These are phyloP conservation scores for Bertia moriformis DNA, from an alignment of 2,329 filamentous ascomycete genomes.

Conservation along the genomic window DNA sequence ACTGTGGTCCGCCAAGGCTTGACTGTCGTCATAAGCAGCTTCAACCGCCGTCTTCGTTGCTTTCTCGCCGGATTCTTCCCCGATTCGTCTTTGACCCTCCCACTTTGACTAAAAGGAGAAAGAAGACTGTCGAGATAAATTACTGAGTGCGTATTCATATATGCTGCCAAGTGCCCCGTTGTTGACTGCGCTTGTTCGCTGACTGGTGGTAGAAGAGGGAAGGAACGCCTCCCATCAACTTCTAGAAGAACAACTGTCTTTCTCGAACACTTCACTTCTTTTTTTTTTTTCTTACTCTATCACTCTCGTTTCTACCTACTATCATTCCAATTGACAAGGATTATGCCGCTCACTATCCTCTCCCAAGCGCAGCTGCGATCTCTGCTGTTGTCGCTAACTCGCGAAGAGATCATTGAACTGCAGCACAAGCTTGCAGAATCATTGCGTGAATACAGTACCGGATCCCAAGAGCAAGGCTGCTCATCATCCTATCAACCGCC, in stretches of 20 bases:
- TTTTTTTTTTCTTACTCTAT: background rate
- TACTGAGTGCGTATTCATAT: background rate
- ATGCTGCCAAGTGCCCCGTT: background rate
- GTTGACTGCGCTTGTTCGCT: background rate
- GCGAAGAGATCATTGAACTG: conserved; percentile 39
- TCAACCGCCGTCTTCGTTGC: background rate
- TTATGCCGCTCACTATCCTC: conserved; percentile 46
- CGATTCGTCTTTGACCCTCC: background rate
- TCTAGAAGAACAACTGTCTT: too few species aligned
- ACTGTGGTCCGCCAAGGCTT: too few species aligned
- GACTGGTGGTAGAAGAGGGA: too few species aligned
- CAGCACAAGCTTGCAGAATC: conserved; percentile 43
- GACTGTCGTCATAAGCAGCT: background rate
- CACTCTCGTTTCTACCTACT: background rate
- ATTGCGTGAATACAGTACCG: conserved; percentile 50
- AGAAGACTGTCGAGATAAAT: background rate
- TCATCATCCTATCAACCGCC: conserved; percentile 46
- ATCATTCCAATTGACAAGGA: background rate
- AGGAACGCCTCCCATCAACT: too few species aligned
- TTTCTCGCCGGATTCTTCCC: background rate
- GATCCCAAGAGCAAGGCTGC: conserved; percentile 40
- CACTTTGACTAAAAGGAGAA: too few species aligned
- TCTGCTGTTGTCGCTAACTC: conserved; percentile 36
- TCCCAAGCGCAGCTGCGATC: conserved; percentile 36
- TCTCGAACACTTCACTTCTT: background rate